Conservation (phyloP, 2,329 filamentous ascomycete species). For the Aureobasidium subglaciale region DNA sequence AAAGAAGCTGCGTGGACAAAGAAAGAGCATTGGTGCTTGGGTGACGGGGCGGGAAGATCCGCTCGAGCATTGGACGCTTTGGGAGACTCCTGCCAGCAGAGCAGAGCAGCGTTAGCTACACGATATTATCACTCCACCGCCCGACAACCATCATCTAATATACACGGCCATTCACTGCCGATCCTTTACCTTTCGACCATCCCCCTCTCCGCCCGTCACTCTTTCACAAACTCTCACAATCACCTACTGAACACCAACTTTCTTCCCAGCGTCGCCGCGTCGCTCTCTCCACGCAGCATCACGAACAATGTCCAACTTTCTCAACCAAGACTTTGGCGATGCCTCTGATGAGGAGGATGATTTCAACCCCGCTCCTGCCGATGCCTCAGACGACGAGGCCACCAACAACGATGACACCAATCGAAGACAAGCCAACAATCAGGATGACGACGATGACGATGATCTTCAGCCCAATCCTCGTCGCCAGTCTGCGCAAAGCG, state of each 20-base stretch:
- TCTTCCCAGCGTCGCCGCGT: slow-evolving; percentile 8
- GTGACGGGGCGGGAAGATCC: not conserved
- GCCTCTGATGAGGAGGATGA: slow-evolving; percentile 63
- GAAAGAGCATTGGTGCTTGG: not conserved
- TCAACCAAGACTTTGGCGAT: slow-evolving; percentile 43
- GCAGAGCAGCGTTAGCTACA: slow-evolving; percentile 6
- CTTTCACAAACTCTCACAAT: not conserved
- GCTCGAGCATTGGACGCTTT: slow-evolving; percentile 3
- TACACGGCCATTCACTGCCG: not conserved
- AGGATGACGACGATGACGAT: slow-evolving; percentile 28
- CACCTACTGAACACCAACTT: not conserved
- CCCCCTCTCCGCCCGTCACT: not conserved
- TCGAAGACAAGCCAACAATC: slow-evolving; percentile 31
- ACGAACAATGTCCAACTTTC: slow-evolving; percentile 32
- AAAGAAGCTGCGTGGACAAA: slow-evolving; percentile 5
- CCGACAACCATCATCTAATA: not conserved
- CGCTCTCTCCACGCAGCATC: slow-evolving; percentile 1
- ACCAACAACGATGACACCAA: slow-evolving; percentile 27
- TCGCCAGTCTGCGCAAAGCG: slow-evolving; percentile 16
- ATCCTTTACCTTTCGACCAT: not conserved
- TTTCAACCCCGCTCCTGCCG: slow-evolving; percentile 76
- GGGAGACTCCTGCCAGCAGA: not conserved
- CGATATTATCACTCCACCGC: not conserved
- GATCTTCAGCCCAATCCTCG: slow-evolving; percentile 19
- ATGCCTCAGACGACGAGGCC: slow-evolving; percentile 64